These are phyloP conservation scores for Phytophthora pseudosyringae DNA, from an alignment of 352 stramenopile species.

Conservation along the genomic window DNA sequence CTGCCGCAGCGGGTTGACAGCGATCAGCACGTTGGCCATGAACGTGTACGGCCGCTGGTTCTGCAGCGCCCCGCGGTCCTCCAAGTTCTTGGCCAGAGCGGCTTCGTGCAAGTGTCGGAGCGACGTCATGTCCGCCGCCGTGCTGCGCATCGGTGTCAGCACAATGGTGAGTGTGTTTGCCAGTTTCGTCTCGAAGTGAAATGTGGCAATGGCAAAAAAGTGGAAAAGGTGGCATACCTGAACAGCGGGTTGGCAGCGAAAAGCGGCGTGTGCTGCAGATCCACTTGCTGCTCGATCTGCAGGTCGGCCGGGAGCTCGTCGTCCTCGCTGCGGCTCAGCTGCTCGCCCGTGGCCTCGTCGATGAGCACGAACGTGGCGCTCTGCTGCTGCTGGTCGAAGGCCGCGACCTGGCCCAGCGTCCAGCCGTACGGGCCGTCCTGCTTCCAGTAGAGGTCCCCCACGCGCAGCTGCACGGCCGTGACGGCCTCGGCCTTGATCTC, in stretches of 20 bases:
- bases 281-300: slow-evolving; percentile 43
- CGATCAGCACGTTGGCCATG: slow-evolving; percentile 89
- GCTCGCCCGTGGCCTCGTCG: slow-evolving; percentile 72
- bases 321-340: slow-evolving; percentile 18
- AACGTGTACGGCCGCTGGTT: slow-evolving; percentile 88
- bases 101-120: slow-evolving; percentile 86
- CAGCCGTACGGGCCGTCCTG: slow-evolving; percentile 70
- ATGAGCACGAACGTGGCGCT: slow-evolving; percentile 57
- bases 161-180: background rate
- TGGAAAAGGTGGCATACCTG: slow-evolving; percentile 29
- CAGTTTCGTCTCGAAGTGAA: slow-evolving; percentile 1
- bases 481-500: slow-evolving; percentile 26
- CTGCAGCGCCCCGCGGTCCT: slow-evolving; percentile 77
- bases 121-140: slow-evolving; percentile 85
- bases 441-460: slow-evolving; percentile 87
- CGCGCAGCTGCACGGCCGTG: slow-evolving; percentile 40
- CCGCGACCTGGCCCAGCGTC: slow-evolving; percentile 72
- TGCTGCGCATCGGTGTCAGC: slow-evolving; percentile 32
- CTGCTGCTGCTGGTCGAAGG: slow-evolving; percentile 45
- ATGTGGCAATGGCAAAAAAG: slow-evolving; percentile 23
- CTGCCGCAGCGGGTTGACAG: slow-evolving; percentile 81
- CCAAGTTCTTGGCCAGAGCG: slow-evolving; percentile 87
- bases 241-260: slow-evolving; percentile 81
- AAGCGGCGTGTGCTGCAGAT: slow-evolving; percentile 54
- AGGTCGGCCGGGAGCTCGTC: slow-evolving; percentile 20